Evolutionary conservation across 2,329 filamentous ascomycete species (phyloP).

Genomic region (Clarireedia sp.): DNA sequence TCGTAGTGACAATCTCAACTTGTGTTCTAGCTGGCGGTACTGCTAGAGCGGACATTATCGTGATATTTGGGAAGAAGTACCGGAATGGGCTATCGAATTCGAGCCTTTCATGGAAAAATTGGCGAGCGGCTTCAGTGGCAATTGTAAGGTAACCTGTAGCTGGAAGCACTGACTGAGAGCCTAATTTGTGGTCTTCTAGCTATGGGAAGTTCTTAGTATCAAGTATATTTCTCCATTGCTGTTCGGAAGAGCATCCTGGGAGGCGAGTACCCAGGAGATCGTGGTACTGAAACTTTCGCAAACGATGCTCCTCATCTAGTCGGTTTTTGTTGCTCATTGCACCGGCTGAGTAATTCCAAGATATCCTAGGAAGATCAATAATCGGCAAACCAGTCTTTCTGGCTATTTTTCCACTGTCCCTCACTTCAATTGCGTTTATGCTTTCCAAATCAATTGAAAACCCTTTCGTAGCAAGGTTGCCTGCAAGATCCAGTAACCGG

Average conservation of each 20-base stretch:
- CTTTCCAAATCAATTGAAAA: slow-evolving; percentile 4
- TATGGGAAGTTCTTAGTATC: slow-evolving; percentile 35
- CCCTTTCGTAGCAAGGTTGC: slow-evolving; percentile 7
- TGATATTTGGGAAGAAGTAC: slow-evolving; percentile 1
- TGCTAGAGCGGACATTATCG: slow-evolving; percentile 8
- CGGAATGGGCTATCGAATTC: not conserved
- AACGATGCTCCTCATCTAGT: slow-evolving; percentile 44
- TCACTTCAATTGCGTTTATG: slow-evolving; percentile 27
- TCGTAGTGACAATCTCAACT: slow-evolving; percentile 8
- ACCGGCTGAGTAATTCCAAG: slow-evolving; percentile 37
- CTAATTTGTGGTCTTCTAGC: slow-evolving; percentile 44
- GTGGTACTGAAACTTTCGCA: slow-evolving; percentile 37
- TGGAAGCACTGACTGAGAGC: slow-evolving; percentile 43
- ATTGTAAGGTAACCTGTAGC: slow-evolving; percentile 31
- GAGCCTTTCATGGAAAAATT: not conserved
- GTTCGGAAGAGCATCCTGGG: slow-evolving; percentile 29
- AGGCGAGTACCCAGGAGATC: slow-evolving; percentile 39
- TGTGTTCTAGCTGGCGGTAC: not conserved
- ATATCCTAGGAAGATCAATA: slow-evolving; percentile 33
- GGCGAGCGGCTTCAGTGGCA: slow-evolving; percentile 1
- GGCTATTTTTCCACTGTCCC: not conserved
- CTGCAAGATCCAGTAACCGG: slow-evolving; percentile 8
- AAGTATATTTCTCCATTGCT: slow-evolving; percentile 4
- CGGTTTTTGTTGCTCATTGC: slow-evolving; percentile 8
- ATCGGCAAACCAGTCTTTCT: not conserved